Evolutionary conservation across 1,284 basidiomycete species (phyloP).

Genomic region (Trametes hirsuta): DNA sequence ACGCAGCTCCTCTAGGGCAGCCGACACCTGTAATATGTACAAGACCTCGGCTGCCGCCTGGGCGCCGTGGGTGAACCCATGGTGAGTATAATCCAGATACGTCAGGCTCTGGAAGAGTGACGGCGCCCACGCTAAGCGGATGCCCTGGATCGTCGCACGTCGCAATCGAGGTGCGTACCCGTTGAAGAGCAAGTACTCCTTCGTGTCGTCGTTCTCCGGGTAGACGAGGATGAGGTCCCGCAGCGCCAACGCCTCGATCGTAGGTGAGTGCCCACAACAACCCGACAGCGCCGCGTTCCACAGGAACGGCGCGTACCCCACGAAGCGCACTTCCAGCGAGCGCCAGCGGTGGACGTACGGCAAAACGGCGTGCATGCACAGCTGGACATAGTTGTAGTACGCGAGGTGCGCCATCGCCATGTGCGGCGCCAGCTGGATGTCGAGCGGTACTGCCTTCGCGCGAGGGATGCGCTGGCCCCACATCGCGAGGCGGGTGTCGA

Average conservation of each 20-base stretch:
- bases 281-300: slow-evolving; percentile 64
- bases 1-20: slow-evolving; percentile 27
- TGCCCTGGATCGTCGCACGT: slow-evolving; percentile 59
- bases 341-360: slow-evolving; percentile 59
- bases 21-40: slow-evolving; percentile 38
- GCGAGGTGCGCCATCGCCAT: slow-evolving; percentile 28
- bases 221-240: slow-evolving; percentile 62
- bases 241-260: slow-evolving; percentile 47
- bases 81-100: slow-evolving; percentile 55
- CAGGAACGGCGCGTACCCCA: slow-evolving; percentile 58
- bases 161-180: slow-evolving; percentile 61
- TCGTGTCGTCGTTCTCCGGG: slow-evolving; percentile 65
- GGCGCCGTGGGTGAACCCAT: slow-evolving; percentile 38
- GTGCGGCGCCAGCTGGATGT: slow-evolving; percentile 48
- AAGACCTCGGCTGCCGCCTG: slow-evolving; percentile 36
- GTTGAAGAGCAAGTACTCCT: slow-evolving; percentile 65
- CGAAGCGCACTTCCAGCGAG: slow-evolving; percentile 60
- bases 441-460: slow-evolving; percentile 59
- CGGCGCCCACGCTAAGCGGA: slow-evolving; percentile 62
- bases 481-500: slow-evolving; percentile 52
- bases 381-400: slow-evolving; percentile 49
- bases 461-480: slow-evolving; percentile 63
- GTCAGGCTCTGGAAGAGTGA: slow-evolving; percentile 61
- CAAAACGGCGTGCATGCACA: slow-evolving; percentile 58
- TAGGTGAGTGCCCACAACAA: slow-evolving; percentile 44